Evolutionary conservation across 768 basidiomycete species (phyloP), one percentile per base, ranked within the genome.

Genomic region (Boletus rex-veris): DNA sequence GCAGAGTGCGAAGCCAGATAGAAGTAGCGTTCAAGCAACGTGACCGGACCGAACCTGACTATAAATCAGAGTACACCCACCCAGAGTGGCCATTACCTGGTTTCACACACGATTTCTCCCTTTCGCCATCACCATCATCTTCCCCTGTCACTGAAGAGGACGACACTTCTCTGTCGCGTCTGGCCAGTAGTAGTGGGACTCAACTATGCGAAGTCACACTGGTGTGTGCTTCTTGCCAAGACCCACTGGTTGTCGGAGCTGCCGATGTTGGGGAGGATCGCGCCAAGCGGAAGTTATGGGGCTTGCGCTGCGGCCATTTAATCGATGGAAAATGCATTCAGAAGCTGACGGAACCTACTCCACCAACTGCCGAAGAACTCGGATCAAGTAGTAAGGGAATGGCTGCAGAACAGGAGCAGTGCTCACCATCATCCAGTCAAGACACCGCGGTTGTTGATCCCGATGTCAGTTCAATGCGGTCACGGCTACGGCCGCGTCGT

Each of bases 251-350:
- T 10, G 73, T 86, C 28, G 73, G 77, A 35, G 75, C 78, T 44
- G 73, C 74, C 2, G 78, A 76, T 12, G 72, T 82, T n/a, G 70
- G 73, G 15, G 70, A 75, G 42, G 82, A 81, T 35, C 74, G 71
- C 38, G 71, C 71, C 38, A 69, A 69, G 36, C 72, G 76, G 49
- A 77, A 80, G 40, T 70, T 91, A 8, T 91, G 88, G 89, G 82
- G 79, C 2, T 69, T 92, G 55, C 74, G 86, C 38, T 92, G 89
- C 48, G 89, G 89, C 0, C 90, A 92, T 64, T 68, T 92, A 60
- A 75, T 91, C 0, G 89, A 91, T 58, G 90, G 87, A 45, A 88
- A 85, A 66, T 92, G 89, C 59, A 69, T 86, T 2, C 77, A 77
- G 55, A 74, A 77, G 58, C 59, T 91, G 45, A 82, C 84, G 64